Evolutionary conservation across 163 green algal genomes (phyloP).

Genomic region (Prototheca stagnorum): DNA sequence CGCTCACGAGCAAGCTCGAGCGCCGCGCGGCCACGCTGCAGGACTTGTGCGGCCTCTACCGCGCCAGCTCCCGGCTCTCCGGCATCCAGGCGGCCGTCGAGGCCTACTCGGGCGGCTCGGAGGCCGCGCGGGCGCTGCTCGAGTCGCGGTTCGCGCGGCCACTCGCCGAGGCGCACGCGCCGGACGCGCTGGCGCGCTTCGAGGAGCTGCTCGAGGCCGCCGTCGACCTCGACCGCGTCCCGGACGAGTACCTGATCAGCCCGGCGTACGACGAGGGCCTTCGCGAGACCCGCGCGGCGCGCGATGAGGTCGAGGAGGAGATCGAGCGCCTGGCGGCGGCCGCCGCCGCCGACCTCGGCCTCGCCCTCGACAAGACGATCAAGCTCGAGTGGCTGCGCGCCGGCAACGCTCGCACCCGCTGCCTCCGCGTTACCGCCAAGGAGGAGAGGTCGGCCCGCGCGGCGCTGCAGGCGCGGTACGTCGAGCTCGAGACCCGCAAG

Average conservation of each 20-base stretch:
- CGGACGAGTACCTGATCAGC: constrained; percentile 86
- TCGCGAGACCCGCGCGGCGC: constrained; percentile 18
- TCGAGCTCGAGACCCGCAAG: constrained; percentile 74
- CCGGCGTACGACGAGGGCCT: constrained; percentile 40
- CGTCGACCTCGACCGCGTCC: constrained; percentile 77
- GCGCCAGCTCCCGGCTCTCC: constrained; percentile 54
- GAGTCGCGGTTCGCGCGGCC: constrained; percentile 37
- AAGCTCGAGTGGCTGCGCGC: constrained; percentile 85
- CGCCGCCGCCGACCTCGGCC: constrained; percentile 50
- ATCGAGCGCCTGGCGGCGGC: constrained; percentile 18
- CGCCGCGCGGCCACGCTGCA: constrained; percentile 37
- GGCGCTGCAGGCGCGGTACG: constrained; percentile 58
- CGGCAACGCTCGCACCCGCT: constrained; percentile 57
- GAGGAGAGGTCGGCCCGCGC: constrained; percentile 66
- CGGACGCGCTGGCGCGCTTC: constrained; percentile 78
- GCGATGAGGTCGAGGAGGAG: constrained; percentile 19
- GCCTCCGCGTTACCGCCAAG: constrained; percentile 88
- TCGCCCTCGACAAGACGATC: constrained; percentile 73
- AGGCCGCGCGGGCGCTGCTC: not conserved
- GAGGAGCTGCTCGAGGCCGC: constrained; percentile 88
- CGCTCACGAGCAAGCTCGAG: constrained; percentile 74
- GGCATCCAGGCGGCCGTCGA: constrained; percentile 41
- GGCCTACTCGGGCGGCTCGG: constrained; percentile 10
- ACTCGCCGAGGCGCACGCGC: constrained; percentile 43
- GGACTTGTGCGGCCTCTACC: constrained; percentile 83